Percentiles rank a stretch among this genome's conserved stretches.
Conservation (phyloP, 2,329 filamentous ascomycete species). For the Daldinia sp. region DNA sequence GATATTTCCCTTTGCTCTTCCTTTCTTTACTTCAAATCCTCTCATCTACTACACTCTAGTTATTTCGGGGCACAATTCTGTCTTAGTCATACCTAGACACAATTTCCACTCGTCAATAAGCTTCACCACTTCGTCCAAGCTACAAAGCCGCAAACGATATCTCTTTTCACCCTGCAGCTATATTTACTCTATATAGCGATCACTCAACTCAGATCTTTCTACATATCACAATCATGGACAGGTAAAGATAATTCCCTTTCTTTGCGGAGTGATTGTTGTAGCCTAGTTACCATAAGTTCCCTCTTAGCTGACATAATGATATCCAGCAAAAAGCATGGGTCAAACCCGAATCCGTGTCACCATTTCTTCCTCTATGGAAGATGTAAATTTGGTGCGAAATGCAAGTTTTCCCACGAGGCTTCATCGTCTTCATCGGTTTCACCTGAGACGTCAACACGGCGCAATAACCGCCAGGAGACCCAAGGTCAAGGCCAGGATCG, state of each 20-base stretch:
- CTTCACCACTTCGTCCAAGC: not conserved
- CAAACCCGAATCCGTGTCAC: slow-evolving; percentile 16
- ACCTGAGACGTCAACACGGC: slow-evolving; percentile 5
- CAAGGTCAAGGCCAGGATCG: slow-evolving; percentile 20
- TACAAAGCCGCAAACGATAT: not conserved
- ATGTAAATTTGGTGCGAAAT: slow-evolving; percentile 33
- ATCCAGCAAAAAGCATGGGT: slow-evolving; percentile 11
- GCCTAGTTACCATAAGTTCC: not conserved
- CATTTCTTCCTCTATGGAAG: slow-evolving; percentile 24
- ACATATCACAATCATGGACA: slow-evolving; percentile 20
- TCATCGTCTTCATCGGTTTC: slow-evolving; percentile 5
- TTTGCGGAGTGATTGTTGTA: not conserved
- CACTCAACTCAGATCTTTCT: not conserved
- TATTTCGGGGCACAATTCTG: not conserved
- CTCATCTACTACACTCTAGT: not conserved
- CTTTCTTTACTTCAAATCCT: not conserved
- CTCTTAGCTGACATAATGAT: slow-evolving; percentile 18
- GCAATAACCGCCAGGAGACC: not conserved
- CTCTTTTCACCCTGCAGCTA: not conserved
- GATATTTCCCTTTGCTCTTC: no score
- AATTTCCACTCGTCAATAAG: not conserved
- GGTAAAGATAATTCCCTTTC: slow-evolving; percentile 16
- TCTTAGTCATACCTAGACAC: not conserved
- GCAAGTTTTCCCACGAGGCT: slow-evolving; percentile 36
- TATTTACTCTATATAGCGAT: not conserved